Conservation (phyloP, 805 yeast genomes). For the Grigorovia transvaalensis region DNA sequence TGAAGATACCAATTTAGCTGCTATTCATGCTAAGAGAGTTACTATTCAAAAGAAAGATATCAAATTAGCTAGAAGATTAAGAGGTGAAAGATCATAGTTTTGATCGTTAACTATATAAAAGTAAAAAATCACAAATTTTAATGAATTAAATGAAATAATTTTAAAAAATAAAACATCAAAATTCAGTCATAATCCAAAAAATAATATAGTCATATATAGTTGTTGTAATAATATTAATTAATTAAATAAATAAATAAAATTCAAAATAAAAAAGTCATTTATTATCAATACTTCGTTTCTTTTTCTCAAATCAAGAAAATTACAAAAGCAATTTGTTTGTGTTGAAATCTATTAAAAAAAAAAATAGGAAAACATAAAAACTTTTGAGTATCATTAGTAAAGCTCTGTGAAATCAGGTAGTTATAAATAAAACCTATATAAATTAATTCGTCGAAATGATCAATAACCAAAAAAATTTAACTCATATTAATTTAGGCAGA, state of each 20-base stretch:
- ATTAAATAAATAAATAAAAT: too few relatives aligned
- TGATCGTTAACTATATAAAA: not conserved
- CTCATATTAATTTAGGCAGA: constrained; percentile 34
- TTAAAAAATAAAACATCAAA: not conserved
- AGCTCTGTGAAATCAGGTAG: not conserved
- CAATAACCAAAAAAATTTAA: too few relatives aligned
- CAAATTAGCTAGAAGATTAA: constrained; percentile 93
- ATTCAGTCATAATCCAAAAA: not conserved
- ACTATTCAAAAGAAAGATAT: constrained; percentile 98
- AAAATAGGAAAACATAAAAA: too few relatives aligned
- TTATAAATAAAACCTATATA: not conserved
- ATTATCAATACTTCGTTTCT: too few relatives aligned
- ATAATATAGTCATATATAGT: not conserved
- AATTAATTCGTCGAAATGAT: not conserved
- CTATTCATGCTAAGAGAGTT: constrained; percentile 98
- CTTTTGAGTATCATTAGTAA: not conserved
- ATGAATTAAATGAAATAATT: not conserved
- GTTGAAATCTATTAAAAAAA: too few relatives aligned
- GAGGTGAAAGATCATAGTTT: constrained; percentile 82
- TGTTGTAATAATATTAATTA: not conserved
- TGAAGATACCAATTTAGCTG: constrained; percentile 97
- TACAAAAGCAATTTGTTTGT: too few relatives aligned
- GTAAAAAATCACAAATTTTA: too few relatives aligned
- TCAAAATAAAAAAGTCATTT: not conserved
- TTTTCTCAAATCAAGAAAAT: too few relatives aligned